Base-by-base conservation (phyloP, 129 eudicot genomes). In the Flaveria brownii region DNA sequence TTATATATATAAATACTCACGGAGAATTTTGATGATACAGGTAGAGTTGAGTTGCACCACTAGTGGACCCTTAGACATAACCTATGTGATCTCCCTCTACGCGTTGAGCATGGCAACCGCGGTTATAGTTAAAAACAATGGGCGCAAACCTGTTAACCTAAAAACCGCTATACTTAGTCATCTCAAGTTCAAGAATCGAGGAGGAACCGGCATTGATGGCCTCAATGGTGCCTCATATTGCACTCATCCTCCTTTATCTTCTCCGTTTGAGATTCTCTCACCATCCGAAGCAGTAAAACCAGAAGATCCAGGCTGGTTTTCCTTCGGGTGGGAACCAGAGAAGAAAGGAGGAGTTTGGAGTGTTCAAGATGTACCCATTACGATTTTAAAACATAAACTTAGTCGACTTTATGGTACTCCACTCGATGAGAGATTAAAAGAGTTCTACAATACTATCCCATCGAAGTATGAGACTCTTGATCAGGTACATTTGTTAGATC, bases 41-140 rank as follows among this genome's bases (percentile, higher is more conserved):
- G 91, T 93, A 9, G 97, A 90, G 69, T 62, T 90, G 82, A 77
- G 92, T 55, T 88, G 96, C 86, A 78, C 75, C 22, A 87, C 76
- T 1, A 86, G 92, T 78, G 96, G 93, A 82, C 74, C 74, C 55
- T 85, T 93, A 30, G 98, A 87, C 13, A 78, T 90, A 71, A 85
- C 86, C 36, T 90, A 90, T 66, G 89, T 93, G 8, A 87, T 90
- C 62, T 81, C 98, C 2, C 97, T 93, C 18, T 93, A 90, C 70
- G 92, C 90, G 1, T 61, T 88, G 9, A 85, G 97, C 86, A 84
- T 93, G 89, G 95, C 98, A 62, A 85, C 98, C 15, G 97, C 98
- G 20, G 96, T 93, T 25, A 82, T 85, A 72, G 83, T 93, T 16
- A 90, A 93, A 80, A 93, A 93, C 85, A 93, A 87, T 1, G 97